Evolutionary conservation across 2,329 filamentous ascomycete species (phyloP).

Genomic region (Talaromyces pinophilus): DNA sequence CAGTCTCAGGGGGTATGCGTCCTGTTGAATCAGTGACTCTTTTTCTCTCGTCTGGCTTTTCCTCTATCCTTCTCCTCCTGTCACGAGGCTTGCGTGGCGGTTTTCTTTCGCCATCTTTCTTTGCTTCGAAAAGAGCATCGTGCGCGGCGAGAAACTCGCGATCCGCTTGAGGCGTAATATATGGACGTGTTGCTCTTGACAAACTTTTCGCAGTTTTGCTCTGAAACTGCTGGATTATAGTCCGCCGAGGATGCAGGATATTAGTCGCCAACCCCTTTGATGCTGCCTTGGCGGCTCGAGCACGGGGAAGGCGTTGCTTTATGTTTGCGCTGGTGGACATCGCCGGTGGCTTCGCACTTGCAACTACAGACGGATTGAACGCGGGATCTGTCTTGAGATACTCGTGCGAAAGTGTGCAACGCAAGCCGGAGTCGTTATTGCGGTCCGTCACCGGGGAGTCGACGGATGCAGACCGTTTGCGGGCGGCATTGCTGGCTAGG

Average conservation of each 20-base stretch:
- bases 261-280: constrained; percentile 27
- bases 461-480: constrained; percentile 6
- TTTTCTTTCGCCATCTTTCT: constrained; percentile 25
- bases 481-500: background rate
- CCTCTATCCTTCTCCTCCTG: background rate
- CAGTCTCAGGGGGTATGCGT: background rate
- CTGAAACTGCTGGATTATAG: constrained; percentile 35
- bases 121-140: constrained; percentile 31
- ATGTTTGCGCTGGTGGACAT: constrained; percentile 23
- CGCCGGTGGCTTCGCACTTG: constrained; percentile 24
- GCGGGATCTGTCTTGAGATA: constrained; percentile 33
- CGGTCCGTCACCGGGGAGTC: background rate
- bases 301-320: constrained; percentile 20
- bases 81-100: background rate
- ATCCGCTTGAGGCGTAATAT: constrained; percentile 36
- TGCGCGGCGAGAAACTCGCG: constrained; percentile 26
- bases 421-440: background rate
- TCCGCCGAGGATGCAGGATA: constrained; percentile 35
- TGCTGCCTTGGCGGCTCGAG: constrained; percentile 7
- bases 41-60: background rate
- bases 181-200: constrained; percentile 39
- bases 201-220: constrained; percentile 33
- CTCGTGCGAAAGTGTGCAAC: constrained; percentile 15
- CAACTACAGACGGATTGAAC: constrained; percentile 35
- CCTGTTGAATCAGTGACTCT: background rate